Conservation (phyloP, 768 basidiomycete genomes). For the Tylopilus intermedius region DNA sequence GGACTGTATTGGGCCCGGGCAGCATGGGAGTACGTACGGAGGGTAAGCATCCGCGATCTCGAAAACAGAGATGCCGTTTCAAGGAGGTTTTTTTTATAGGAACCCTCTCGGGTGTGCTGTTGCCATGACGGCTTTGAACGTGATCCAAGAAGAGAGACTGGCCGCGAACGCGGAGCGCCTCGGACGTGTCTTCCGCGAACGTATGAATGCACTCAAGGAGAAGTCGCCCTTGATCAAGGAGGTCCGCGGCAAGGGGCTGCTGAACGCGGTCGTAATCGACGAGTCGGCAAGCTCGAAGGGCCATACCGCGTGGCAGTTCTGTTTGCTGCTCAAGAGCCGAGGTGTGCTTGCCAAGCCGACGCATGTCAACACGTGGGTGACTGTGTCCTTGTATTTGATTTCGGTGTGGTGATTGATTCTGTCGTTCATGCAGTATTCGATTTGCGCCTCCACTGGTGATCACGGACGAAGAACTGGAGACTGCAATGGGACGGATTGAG, state of each 20-base stretch:
- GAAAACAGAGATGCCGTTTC: neutral
- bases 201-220: conserved; percentile 45
- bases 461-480: conserved; percentile 74
- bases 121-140: conserved; percentile 84
- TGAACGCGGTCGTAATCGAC: conserved; percentile 93
- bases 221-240: conserved; percentile 66
- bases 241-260: conserved; percentile 81
- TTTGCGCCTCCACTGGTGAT: conserved; percentile 97
- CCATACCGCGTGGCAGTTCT: conserved; percentile 92
- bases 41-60: conserved; percentile 45
- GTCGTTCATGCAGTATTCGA: conserved; percentile 59
- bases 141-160: conserved; percentile 85
- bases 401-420: neutral
- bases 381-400: neutral
- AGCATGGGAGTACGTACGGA: conserved; percentile 95
- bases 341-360: conserved; percentile 96
- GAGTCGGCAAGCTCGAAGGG: conserved; percentile 72
- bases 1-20: conserved; percentile 90
- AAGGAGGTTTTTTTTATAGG: conserved; percentile 32
- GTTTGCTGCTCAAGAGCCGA: conserved; percentile 84
- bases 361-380: conserved; percentile 82
- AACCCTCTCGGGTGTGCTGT: conserved; percentile 98
- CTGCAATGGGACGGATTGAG: conserved; percentile 70
- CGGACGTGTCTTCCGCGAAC: conserved; percentile 75
- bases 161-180: conserved; percentile 73